phyloP scores from a whole-genome alignment of 345 rosid genomes.

The Reutealis trisperma region DNA sequence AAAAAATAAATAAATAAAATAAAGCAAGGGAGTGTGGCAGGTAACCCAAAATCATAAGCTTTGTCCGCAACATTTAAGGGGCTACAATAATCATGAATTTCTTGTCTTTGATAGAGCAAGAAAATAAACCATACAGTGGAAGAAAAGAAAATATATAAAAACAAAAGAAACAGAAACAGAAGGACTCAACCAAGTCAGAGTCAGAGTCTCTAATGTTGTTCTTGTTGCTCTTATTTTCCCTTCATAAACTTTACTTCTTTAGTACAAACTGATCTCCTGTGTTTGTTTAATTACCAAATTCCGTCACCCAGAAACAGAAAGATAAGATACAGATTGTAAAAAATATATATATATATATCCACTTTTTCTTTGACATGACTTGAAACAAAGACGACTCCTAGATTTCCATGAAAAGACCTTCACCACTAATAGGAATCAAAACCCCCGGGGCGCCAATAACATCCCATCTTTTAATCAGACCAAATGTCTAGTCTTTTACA shows the following conservation, averaged over 20 bases:
- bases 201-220: not conserved
- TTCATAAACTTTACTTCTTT: slow-evolving; percentile 19
- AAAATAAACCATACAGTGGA: not conserved
- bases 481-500: not conserved
- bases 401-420: slow-evolving; percentile 39
- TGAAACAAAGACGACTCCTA: slow-evolving; percentile 7
- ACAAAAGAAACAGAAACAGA: not conserved
- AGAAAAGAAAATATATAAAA: not conserved
- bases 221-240: not conserved
- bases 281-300: slow-evolving; percentile 15
- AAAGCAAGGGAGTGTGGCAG: slow-evolving; percentile 1
- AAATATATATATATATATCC: not conserved
- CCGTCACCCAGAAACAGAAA: slow-evolving; percentile 27
- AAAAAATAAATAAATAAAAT: not conserved
- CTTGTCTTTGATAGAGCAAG: slow-evolving; percentile 17
- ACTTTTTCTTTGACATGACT: slow-evolving; percentile 42
- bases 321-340: slow-evolving; percentile 5
- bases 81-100: slow-evolving; percentile 22
- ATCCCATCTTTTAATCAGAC: not conserved
- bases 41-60: slow-evolving; percentile 19
- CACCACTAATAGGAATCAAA: slow-evolving; percentile 24
- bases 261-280: slow-evolving; percentile 11
- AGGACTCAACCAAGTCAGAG: not conserved
- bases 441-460: slow-evolving; percentile 10
- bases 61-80: slow-evolving; percentile 28